Evolutionary conservation across 2,329 filamentous ascomycete genomes (phyloP).

Genomic region (Neonectria ditissima): DNA sequence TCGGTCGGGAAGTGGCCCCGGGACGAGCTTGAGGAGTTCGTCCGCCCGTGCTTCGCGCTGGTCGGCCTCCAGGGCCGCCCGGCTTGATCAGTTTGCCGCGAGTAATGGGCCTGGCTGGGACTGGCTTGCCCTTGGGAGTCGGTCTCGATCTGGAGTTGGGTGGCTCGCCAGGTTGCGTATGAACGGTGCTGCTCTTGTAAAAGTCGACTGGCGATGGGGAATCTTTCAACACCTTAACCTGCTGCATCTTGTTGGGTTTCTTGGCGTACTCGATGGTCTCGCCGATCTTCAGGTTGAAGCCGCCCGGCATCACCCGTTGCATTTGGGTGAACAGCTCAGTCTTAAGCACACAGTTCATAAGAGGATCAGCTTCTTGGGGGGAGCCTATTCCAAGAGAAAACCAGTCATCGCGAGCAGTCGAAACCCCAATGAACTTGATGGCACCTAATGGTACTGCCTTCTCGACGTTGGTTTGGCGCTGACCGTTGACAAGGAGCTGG

Average conservation of each 20-base stretch:
- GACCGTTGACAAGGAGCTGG: slow-evolving; percentile 84
- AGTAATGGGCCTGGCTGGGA: slow-evolving; percentile 90
- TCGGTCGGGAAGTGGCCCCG: slow-evolving; percentile 48
- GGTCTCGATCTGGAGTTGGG: slow-evolving; percentile 85
- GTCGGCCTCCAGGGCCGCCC: slow-evolving; percentile 85
- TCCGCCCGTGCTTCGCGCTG: slow-evolving; percentile 74
- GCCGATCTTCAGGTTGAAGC: slow-evolving; percentile 84
- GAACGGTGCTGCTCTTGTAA: slow-evolving; percentile 94
- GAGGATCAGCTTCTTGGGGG: slow-evolving; percentile 90
- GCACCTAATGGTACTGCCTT: slow-evolving; percentile 84
- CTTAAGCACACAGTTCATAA: slow-evolving; percentile 94
- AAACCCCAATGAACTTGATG: slow-evolving; percentile 88
- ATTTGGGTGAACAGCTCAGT: slow-evolving; percentile 97
- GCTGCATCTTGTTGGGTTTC: slow-evolving; percentile 92
- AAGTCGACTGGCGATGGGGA: slow-evolving; percentile 80
- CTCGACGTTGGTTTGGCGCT: slow-evolving; percentile 84
- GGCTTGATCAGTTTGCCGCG: slow-evolving; percentile 92
- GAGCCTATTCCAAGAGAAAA: slow-evolving; percentile 93
- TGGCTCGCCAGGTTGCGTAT: slow-evolving; percentile 86
- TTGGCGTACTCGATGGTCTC: slow-evolving; percentile 95
- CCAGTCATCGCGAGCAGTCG: slow-evolving; percentile 92
- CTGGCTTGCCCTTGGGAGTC: slow-evolving; percentile 87
- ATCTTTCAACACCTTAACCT: slow-evolving; percentile 92
- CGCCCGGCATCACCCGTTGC: slow-evolving; percentile 80
- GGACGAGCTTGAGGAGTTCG: slow-evolving; percentile 60